Percentiles rank a stretch among this genome's conserved stretches.
Evolutionary conservation across 495 filamentous ascomycete species (phyloP).

Genomic region (Aspergillus nanangensis): DNA sequence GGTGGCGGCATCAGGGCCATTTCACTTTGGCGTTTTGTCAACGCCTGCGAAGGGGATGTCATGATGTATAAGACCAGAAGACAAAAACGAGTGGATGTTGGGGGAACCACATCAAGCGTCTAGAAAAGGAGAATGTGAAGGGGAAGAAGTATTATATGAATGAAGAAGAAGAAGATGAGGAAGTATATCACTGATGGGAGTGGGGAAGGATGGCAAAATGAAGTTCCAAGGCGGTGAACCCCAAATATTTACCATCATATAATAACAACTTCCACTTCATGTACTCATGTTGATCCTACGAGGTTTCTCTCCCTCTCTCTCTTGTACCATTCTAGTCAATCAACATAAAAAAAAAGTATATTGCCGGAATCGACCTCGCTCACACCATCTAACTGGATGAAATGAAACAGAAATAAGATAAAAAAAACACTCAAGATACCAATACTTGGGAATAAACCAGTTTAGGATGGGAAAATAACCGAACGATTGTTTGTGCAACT

Average conservation of each 20-base stretch:
- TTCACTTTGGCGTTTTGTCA: slow-evolving; percentile 48
- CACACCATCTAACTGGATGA: too few species aligned
- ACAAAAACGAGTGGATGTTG: background rate
- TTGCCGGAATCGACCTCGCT: too few species aligned
- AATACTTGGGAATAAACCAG: too few species aligned
- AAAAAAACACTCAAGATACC: too few species aligned
- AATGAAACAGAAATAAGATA: too few species aligned
- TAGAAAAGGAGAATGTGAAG: background rate
- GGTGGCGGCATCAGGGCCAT: slow-evolving; percentile 85
- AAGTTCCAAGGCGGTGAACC: slow-evolving; percentile 2
- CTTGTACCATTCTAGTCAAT: too few species aligned
- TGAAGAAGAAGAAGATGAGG: background rate
- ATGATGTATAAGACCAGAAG: slow-evolving; percentile 4
- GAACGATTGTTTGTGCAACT: too few species aligned
- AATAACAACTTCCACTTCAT: too few species aligned
- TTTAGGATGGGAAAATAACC: too few species aligned
- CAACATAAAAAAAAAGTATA: too few species aligned
- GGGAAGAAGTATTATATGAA: background rate
- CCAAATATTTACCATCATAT: background rate
- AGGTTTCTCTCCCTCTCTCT: too few species aligned
- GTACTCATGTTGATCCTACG: too few species aligned
- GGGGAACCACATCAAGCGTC: background rate
- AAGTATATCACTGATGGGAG: background rate
- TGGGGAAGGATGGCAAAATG: background rate
- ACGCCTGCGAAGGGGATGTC: slow-evolving; percentile 24